A percentile compares a stretch with the other conserved stretches of the same genome.
Evolutionary conservation across 176 grass and related monocot genomes (phyloP).

Genomic region (Paspalum vaginatum): DNA sequence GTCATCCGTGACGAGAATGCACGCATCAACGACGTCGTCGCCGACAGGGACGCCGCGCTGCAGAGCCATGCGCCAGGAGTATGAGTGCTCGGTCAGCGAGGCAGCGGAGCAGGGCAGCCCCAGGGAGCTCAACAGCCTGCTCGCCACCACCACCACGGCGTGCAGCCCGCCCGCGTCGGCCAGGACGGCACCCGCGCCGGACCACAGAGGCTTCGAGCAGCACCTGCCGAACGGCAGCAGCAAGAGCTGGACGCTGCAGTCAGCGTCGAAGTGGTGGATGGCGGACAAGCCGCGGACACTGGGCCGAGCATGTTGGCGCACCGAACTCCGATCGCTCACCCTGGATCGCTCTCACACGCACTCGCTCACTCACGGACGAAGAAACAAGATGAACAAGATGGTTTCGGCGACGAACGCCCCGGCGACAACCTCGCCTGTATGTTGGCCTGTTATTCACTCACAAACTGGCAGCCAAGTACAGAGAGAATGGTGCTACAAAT

Average conservation of each 20-base stretch:
- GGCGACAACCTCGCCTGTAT: too few relatives aligned
- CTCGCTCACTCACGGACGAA: too few relatives aligned
- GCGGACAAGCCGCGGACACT: constrained; percentile 37
- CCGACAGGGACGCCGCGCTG: constrained; percentile 68
- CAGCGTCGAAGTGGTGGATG: constrained; percentile 36
- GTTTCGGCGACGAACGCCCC: too few relatives aligned
- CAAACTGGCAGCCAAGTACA: too few relatives aligned
- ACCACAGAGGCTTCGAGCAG: constrained; percentile 8
- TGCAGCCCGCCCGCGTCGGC: constrained; percentile 47
- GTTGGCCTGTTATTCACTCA: too few relatives aligned
- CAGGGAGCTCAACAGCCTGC: constrained; percentile 83
- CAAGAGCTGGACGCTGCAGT: constrained; percentile 38
- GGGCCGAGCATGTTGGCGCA: too few relatives aligned
- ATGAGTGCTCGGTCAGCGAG: constrained; percentile 91
- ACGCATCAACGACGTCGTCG: constrained; percentile 53
- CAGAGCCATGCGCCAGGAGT: constrained; percentile 77
- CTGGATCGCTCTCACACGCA: too few relatives aligned
- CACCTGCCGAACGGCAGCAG: constrained; percentile 2
- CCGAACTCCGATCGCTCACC: too few relatives aligned
- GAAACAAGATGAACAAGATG: too few relatives aligned
- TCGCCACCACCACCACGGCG: constrained; percentile 53
- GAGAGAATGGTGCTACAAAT: too few relatives aligned
- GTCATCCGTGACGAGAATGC: constrained; percentile 86
- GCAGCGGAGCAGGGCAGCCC: constrained; percentile 79
- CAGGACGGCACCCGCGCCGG: constrained; percentile 35